Evolutionary conservation across 257 asterid species (phyloP).

Genomic region (Nicotiana undulata): DNA sequence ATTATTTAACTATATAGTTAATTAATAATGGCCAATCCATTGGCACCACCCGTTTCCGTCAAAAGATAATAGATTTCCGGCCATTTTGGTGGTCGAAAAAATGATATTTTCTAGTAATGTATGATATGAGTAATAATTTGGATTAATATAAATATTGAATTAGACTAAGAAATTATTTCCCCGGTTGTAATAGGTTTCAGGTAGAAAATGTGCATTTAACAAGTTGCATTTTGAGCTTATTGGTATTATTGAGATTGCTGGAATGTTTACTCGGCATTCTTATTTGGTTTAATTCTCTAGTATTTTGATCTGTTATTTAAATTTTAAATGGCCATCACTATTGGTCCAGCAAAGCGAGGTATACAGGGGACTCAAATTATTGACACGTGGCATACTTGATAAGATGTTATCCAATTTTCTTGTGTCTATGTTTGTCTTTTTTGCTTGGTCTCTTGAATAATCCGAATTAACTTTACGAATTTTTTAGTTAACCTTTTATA

Average conservation of each 20-base stretch:
- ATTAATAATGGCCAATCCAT: no score
- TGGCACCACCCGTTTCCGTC: no score
- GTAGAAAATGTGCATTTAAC: not conserved
- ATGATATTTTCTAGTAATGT: no score
- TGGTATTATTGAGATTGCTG: no score
- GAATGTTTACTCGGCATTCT: not conserved
- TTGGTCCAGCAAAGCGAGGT: slow-evolving; percentile 6
- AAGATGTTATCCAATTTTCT: not conserved
- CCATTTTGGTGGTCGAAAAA: no score
- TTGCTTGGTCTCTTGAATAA: slow-evolving; percentile 9
- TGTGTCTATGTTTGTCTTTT: slow-evolving; percentile 3
- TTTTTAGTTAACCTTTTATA: not conserved
- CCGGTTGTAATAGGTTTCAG: slow-evolving; percentile 7
- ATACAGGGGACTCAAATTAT: not conserved
- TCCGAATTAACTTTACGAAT: not conserved
- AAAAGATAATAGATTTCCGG: no score
- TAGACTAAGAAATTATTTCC: no score
- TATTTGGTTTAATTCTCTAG: not conserved
- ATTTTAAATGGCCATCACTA: not conserved
- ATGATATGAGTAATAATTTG: not conserved
- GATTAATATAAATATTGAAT: no score
- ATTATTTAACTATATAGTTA: no score
- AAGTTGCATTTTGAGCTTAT: not conserved
- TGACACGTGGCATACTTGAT: slow-evolving; percentile 10
- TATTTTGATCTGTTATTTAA: no score